Conservation (phyloP, 2,329 filamentous ascomycete genomes). For the Fusarium abutilonis region DNA sequence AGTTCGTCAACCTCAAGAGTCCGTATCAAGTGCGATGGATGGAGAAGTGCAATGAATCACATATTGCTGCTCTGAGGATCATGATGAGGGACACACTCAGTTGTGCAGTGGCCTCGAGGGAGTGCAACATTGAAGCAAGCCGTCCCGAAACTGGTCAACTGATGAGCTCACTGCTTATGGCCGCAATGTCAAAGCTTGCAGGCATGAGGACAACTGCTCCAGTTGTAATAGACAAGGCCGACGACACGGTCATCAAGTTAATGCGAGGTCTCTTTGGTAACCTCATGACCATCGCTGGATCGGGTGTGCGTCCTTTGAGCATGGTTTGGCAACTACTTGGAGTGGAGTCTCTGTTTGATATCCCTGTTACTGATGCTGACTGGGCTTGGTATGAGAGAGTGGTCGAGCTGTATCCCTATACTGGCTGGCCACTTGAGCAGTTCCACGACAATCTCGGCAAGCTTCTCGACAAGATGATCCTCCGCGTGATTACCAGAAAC, state of each 20-base stretch:
- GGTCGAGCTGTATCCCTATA: conserved; percentile 19
- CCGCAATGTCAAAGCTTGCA: conserved; percentile 18
- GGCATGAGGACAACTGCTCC: conserved; percentile 7
- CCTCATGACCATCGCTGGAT: conserved; percentile 18
- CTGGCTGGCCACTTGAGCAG: conserved; percentile 12
- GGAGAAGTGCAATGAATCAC: conserved; percentile 24
- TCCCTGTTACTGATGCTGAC: background rate
- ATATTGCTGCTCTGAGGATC: conserved; percentile 8
- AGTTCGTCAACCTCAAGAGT: conserved; percentile 20
- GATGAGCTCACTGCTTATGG: conserved; percentile 24
- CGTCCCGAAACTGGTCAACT: conserved; percentile 12
- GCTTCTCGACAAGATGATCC: conserved; percentile 26
- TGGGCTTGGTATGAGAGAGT: conserved; percentile 25
- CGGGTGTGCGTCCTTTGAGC: conserved; percentile 12
- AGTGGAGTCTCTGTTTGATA: background rate
- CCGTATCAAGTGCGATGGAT: conserved; percentile 19
- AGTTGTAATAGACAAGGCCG: conserved; percentile 4
- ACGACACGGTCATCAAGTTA: conserved; percentile 8
- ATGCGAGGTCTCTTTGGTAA: conserved; percentile 21
- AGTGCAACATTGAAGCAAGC: background rate
- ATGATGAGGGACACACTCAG: conserved; percentile 22
- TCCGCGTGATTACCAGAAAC: conserved; percentile 11
- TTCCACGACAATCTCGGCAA: conserved; percentile 7
- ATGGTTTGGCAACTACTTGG: conserved; percentile 25
- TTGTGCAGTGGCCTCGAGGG: background rate